Evolutionary conservation across 179 eudicot genomes (phyloP).

Genomic region (Heliamphora pulchella): DNA sequence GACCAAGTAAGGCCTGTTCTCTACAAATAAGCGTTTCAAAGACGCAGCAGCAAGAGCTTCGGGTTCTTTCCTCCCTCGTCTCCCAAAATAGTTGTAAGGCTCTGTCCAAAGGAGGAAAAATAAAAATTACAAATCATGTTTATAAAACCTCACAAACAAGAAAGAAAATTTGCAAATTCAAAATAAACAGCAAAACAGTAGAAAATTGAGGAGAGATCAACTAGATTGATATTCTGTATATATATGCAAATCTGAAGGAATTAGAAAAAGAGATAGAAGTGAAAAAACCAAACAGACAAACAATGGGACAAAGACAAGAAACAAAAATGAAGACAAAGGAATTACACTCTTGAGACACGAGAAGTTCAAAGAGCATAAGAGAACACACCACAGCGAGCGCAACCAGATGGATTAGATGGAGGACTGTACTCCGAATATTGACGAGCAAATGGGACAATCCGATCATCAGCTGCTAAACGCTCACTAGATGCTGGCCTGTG

Average conservation of each 20-base stretch:
- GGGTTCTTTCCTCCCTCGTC: slow-evolving; percentile 89
- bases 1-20: slow-evolving; percentile 77
- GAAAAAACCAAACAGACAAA: not conserved
- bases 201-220: not conserved
- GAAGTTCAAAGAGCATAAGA: not conserved
- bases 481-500: slow-evolving; percentile 62
- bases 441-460: slow-evolving; percentile 28
- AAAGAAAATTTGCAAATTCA: not conserved
- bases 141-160: not conserved
- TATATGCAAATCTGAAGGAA: not conserved
- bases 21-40: slow-evolving; percentile 71
- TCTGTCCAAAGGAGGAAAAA: slow-evolving; percentile 42
- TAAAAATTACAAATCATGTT: slow-evolving; percentile 11
- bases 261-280: not conserved
- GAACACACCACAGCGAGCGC: slow-evolving; percentile 83
- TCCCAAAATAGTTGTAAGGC: slow-evolving; percentile 68
- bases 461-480: slow-evolving; percentile 36
- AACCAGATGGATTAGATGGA: slow-evolving; percentile 77
- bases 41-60: slow-evolving; percentile 80
- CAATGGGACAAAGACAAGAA: not conserved
- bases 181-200: not conserved
- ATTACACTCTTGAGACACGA: not conserved
- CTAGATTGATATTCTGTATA: not conserved
- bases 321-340: no score
- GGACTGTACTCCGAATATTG: slow-evolving; percentile 45